Evolutionary conservation across 257 asterid genomes (phyloP).

Genomic region (Salvia hispanica): DNA sequence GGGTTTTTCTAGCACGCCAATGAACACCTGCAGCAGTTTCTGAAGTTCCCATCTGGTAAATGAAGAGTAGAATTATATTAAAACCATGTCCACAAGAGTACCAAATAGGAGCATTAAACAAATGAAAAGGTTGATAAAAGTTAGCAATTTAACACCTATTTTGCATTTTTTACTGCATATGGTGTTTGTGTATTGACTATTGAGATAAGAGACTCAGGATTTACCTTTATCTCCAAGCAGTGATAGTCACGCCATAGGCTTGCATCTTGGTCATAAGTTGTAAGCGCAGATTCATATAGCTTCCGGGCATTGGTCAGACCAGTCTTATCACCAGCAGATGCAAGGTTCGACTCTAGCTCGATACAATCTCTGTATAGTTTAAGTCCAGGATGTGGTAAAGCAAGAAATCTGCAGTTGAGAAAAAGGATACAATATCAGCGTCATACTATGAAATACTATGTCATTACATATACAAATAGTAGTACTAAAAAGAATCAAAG

Average conservation of each 20-base stretch:
- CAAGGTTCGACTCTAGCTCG: conserved; percentile 73
- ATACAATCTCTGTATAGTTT: conserved; percentile 61
- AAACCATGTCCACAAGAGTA: not conserved
- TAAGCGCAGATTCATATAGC: conserved; percentile 76
- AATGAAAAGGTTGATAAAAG: not conserved
- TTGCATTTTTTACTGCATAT: not conserved
- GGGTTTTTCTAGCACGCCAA: conserved; percentile 87
- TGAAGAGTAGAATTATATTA: conserved; percentile 12
- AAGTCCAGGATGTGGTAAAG: conserved; percentile 89
- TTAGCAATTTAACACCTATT: not conserved
- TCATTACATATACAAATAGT: too few species aligned
- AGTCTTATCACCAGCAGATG: conserved; percentile 57
- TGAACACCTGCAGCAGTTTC: conserved; percentile 88
- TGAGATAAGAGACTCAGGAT: not conserved
- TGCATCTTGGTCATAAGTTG: conserved; percentile 70
- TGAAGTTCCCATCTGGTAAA: conserved; percentile 76
- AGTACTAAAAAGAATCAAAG: not conserved
- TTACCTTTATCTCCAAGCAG: conserved; percentile 83
- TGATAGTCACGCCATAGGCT: conserved; percentile 82
- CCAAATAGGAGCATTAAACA: not conserved
- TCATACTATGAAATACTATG: conserved; percentile 4
- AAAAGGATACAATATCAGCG: conserved; percentile 20
- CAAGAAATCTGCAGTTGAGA: conserved; percentile 61
- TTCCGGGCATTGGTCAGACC: conserved; percentile 67
- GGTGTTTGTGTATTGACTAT: too few species aligned